phyloP scores from a whole-genome alignment of 2,329 filamentous ascomycete species.

The Massarina eburnea region DNA sequence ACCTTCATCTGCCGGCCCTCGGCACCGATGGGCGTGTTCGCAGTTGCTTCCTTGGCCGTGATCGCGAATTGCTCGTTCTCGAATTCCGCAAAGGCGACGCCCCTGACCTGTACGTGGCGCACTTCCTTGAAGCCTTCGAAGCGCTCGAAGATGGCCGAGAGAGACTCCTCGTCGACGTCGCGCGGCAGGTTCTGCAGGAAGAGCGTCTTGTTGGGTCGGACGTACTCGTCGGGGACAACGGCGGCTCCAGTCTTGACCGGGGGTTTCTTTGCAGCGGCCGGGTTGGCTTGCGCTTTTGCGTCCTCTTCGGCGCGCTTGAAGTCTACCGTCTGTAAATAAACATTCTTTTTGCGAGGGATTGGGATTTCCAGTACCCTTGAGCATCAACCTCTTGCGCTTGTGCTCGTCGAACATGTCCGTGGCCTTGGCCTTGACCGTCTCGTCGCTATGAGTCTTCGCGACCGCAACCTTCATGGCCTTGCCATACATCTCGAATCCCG shows the following conservation, averaged over 20 bases:
- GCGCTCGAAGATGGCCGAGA: conserved; percentile 78
- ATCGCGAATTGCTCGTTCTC: conserved; percentile 87
- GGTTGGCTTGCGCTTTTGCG: conserved; percentile 74
- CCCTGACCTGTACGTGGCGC: conserved; percentile 80
- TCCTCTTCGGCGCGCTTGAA: conserved; percentile 81
- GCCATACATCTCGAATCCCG: conserved; percentile 90
- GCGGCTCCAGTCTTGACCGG: conserved; percentile 69
- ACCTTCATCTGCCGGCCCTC: conserved; percentile 83
- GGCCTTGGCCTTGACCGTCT: conserved; percentile 75
- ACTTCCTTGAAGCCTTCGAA: conserved; percentile 97
- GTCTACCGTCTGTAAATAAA: conserved; percentile 47
- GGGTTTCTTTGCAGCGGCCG: conserved; percentile 53
- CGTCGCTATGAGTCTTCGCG: conserved; percentile 83
- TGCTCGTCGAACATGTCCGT: conserved; percentile 84
- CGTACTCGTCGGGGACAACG: conserved; percentile 93
- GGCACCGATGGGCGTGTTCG: conserved; percentile 77
- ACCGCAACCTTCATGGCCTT: conserved; percentile 86
- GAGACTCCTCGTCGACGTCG: conserved; percentile 76
- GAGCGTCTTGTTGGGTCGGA: conserved; percentile 95
- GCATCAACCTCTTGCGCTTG: conserved; percentile 78
- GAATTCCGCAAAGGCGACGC: conserved; percentile 96
- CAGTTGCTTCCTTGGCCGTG: conserved; percentile 88
- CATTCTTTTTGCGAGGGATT: conserved; percentile 36
- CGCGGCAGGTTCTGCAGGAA: conserved; percentile 92
- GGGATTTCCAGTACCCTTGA: conserved; percentile 69